Percentiles rank a stretch among this genome's conserved stretches.
These are phyloP conservation scores for Phytophthora melonis DNA, from an alignment of 352 stramenopile species.

Conservation along the genomic window DNA sequence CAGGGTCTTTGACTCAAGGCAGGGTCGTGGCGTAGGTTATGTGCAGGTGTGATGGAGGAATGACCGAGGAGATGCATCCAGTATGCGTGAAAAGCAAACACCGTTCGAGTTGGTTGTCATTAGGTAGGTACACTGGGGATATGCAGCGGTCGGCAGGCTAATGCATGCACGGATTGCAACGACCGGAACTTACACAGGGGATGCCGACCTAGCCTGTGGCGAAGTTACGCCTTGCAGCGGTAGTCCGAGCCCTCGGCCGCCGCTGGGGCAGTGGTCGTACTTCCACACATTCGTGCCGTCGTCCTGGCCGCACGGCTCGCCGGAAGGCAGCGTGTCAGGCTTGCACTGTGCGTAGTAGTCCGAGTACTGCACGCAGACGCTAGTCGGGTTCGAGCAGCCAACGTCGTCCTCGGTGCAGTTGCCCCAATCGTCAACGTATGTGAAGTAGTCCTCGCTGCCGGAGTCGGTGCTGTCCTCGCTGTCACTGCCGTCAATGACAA, in stretches of 20 bases:
- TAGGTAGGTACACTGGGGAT: not conserved
- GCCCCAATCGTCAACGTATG: constrained; percentile 31
- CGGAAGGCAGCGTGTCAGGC: constrained; percentile 11
- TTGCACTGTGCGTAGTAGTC: constrained; percentile 32
- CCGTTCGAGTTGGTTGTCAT: not conserved
- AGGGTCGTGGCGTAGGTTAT: not conserved
- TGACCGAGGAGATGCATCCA: not conserved
- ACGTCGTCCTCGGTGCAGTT: constrained; percentile 30
- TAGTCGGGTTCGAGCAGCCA: constrained; percentile 21
- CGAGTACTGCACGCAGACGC: constrained; percentile 38
- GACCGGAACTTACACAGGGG: not conserved
- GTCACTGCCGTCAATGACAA: not conserved
- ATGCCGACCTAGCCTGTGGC: not conserved
- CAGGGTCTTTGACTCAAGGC: too few species aligned
- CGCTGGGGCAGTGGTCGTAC: constrained; percentile 27
- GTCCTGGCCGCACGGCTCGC: constrained; percentile 34
- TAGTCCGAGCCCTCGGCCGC: constrained; percentile 19
- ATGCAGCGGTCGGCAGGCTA: not conserved
- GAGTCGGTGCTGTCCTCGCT: constrained; percentile 23
- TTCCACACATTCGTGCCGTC: constrained; percentile 27
- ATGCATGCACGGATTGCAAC: not conserved
- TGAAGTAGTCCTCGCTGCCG: constrained; percentile 31
- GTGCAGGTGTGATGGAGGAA: not conserved
- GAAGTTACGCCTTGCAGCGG: constrained; percentile 18
- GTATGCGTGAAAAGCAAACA: not conserved